Evolutionary conservation across 2,329 filamentous ascomycete species (phyloP).

Genomic region (Verticillium tricorpus): DNA sequence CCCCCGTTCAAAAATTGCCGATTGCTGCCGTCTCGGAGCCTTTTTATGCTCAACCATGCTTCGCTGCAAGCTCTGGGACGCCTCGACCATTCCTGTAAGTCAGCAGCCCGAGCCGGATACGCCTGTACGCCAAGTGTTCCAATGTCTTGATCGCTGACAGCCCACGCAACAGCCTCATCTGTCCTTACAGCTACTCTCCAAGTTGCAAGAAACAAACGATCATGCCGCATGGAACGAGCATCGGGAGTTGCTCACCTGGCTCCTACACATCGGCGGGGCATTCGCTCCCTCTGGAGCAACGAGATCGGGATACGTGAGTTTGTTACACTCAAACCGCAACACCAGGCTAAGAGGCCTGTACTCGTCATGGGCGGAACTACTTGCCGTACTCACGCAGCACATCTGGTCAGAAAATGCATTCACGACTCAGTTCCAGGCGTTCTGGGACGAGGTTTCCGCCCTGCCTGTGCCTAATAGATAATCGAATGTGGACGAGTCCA

Average conservation of each 20-base stretch:
- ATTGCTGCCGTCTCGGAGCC: constrained; percentile 32
- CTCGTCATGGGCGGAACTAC: constrained; percentile 25
- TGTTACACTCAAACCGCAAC: constrained; percentile 17
- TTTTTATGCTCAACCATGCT: constrained; percentile 36
- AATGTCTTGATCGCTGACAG: not conserved
- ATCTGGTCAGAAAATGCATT: constrained; percentile 36
- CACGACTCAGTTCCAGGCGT: constrained; percentile 18
- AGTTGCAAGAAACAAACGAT: constrained; percentile 21
- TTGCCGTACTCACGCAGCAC: constrained; percentile 25
- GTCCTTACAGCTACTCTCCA: constrained; percentile 24
- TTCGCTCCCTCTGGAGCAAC: constrained; percentile 25
- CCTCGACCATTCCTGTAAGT: constrained; percentile 33
- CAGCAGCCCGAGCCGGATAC: not conserved
- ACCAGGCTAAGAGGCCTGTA: constrained; percentile 13
- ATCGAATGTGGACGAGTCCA: not conserved
- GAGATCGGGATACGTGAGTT: constrained; percentile 21
- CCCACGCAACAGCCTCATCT: constrained; percentile 20
- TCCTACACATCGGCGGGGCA: constrained; percentile 30
- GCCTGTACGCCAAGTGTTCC: not conserved
- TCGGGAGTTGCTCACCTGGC: constrained; percentile 28
- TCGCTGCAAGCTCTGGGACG: constrained; percentile 34
- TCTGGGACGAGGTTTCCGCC: constrained; percentile 24
- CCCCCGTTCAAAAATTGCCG: constrained; percentile 15
- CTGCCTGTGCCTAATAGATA: not conserved
- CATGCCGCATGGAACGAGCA: constrained; percentile 26